Evolutionary conservation across 2,329 filamentous ascomycete species (phyloP).

Genomic region (Cercospora zeae-maydis): DNA sequence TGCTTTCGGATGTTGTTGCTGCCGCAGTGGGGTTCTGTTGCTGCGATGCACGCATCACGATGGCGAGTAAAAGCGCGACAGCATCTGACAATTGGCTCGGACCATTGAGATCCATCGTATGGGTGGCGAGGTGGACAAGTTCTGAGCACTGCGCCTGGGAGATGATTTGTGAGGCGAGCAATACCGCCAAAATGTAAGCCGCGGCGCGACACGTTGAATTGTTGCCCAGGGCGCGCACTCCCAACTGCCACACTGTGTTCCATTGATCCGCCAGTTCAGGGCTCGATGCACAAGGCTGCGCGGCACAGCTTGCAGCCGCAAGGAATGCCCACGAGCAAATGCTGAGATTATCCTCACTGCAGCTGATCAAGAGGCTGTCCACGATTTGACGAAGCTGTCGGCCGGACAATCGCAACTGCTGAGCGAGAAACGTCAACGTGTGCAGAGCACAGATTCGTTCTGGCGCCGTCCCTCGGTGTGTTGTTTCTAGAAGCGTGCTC

Average conservation of each 20-base stretch:
- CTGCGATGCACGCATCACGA: constrained; percentile 63
- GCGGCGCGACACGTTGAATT: constrained; percentile 71
- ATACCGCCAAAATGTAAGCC: constrained; percentile 65
- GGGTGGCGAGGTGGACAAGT: constrained; percentile 67
- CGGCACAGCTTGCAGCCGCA: constrained; percentile 62
- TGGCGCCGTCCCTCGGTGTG: constrained; percentile 36
- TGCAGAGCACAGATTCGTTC: constrained; percentile 53
- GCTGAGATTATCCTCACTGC: constrained; percentile 62
- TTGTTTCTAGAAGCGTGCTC: constrained; percentile 40
- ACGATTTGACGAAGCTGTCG: constrained; percentile 19
- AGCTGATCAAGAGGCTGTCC: constrained; percentile 20
- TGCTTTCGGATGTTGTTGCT: constrained; percentile 63
- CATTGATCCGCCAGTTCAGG: constrained; percentile 53
- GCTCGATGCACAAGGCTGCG: constrained; percentile 43
- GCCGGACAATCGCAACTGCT: constrained; percentile 34
- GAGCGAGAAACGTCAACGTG: constrained; percentile 49
- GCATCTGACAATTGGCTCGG: constrained; percentile 77
- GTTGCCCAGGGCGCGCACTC: constrained; percentile 66
- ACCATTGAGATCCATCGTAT: constrained; percentile 75
- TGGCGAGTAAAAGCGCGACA: constrained; percentile 68
- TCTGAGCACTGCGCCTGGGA: constrained; percentile 64
- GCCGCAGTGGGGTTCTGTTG: constrained; percentile 66
- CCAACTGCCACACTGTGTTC: constrained; percentile 72
- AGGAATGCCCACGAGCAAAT: constrained; percentile 80
- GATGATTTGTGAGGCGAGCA: constrained; percentile 65